Base-by-base conservation (phyloP, 768 basidiomycete species). In the Leccinum variicolor region DNA sequence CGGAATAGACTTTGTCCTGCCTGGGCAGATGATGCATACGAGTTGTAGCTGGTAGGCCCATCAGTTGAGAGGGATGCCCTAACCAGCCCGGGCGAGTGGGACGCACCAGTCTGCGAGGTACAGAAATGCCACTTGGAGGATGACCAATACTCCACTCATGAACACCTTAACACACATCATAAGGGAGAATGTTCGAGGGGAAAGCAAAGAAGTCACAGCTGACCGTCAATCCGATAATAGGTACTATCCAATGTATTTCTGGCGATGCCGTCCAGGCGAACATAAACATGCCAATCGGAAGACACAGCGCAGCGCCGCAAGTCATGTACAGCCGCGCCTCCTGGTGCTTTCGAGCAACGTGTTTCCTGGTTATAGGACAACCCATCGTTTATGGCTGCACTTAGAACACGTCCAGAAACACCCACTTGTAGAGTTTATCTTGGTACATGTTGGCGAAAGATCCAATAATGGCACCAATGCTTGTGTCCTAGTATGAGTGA, bases 191-290 rank as follows among this genome's bases (percentile, higher is more conserved):
- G 26, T 9, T 34, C 43, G 17, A 54, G 34, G 14, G 2, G 39
- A 17, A 7, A 17, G 17, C 41, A 14, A 28, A 7, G 9, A 41
- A 49, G 49, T 7, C 17, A 9, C 6, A 25, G 19, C 65, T 50
- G 7, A 71, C 68, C 61, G 65, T 60, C 33, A 69, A 14, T 54
- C 65, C 67, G 14, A 63, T 41, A 10, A 60, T 21, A 2, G 69
- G 64, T 3, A n/a, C 82, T 14, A 86, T 81, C 88, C 89, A 90
- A 52, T 78, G 82, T 14, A 89, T 75, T 3, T 59, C 63, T 0
- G 79, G 64, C 55, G 78, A 83, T 15, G 83, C 80, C 21, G 84
- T 83, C 83, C 86, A 89, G 0, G 85, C 87, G 62, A 84, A 90
- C 15, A 89, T 81, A 68, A 89, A 83, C 79, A 87, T 84, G 28